Evolutionary conservation across 495 filamentous ascomycete genomes (phyloP), one percentile per base, ranked within the genome.

Genomic region (Endocarpon pusillum): DNA sequence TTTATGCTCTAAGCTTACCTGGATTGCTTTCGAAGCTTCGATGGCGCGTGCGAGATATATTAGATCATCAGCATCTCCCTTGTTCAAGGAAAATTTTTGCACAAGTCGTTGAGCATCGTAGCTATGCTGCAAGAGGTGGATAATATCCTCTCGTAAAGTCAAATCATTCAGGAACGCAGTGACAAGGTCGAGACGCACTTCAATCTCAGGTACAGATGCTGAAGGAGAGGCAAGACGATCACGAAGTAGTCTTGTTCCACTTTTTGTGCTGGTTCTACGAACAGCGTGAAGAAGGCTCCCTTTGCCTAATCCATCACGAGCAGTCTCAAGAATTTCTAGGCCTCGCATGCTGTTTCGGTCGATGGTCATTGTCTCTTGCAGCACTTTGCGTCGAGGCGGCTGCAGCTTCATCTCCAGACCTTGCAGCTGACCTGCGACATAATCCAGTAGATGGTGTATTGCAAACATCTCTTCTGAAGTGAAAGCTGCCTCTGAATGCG

Each of bases 1-100:
- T 25, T 25, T 63, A 16, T 18, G 19, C 3, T 42, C 43, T 12
- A 81, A 43, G 1, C 69, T 43, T 22, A 58, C 47, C 19, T 66
- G 66, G 26, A 94, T 74, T 4, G 77, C 66, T 20, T 73, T 64
- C 2, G 84, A 86, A 3, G 81, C 78, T 35, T 74, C 61, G 37
- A 96, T 79, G 0, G 89, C 91, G 34, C 67, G 71, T 3, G 81
- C 80, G 9, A 99, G 62, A 15, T 69, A 73, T 12, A 96, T 61
- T 17, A 99, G 61, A 47, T 96, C 89, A 51, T 94, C 87, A n/a
- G 87, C 63, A 42, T 94, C 82, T n/a, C 87, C 89, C 32, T 81
- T 69, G 11, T 85, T 85, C 6, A 94, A 61, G 2, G 87, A 76
- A 43, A 99, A 94, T 40, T 84, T 93, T 47, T 94, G 87, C 1